Evolutionary conservation across 139 green algal species (phyloP).

Genomic region (Picocystis salinarum): DNA sequence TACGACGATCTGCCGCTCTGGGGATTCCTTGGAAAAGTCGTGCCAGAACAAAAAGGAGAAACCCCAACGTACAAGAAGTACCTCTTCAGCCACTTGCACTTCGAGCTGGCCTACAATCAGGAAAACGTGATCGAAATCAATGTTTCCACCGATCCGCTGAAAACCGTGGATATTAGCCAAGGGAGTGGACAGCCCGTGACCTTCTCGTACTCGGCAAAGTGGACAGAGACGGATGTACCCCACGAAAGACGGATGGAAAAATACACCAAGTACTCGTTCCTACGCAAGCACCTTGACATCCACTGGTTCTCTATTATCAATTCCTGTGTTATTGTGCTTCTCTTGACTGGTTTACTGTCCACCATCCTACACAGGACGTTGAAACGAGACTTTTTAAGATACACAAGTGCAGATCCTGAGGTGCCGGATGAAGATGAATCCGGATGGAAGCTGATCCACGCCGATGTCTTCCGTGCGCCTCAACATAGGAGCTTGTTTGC

Average conservation of each 20-base stretch:
- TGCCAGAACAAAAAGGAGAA: too few species aligned
- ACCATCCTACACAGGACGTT: constrained; percentile 88
- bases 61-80: too few species aligned
- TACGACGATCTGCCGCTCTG: constrained; percentile 2
- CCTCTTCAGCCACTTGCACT: constrained; percentile 90
- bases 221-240: constrained; percentile 39
- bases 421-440: constrained; percentile 5
- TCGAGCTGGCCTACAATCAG: constrained; percentile 71
- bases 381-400: constrained; percentile 85
- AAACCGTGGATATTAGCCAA: constrained; percentile 57
- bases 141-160: constrained; percentile 27
- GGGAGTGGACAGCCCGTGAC: neutral
- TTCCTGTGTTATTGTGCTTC: constrained; percentile 80
- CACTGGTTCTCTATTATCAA: constrained; percentile 98
- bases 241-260: constrained; percentile 74
- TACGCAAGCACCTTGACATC: constrained; percentile 87
- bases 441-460: constrained; percentile 88
- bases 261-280: constrained; percentile 70
- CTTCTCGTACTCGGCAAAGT: constrained; percentile 75
- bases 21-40: constrained; percentile 4
- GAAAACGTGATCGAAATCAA: constrained; percentile 54
- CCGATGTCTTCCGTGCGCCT: constrained; percentile 83
- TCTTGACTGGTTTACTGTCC: constrained; percentile 85
- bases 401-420: too few species aligned
- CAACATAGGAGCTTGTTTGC: constrained; percentile 44